Base-by-base conservation (phyloP, 176 grass and related monocot species). In the Luzula sylvatica region DNA sequence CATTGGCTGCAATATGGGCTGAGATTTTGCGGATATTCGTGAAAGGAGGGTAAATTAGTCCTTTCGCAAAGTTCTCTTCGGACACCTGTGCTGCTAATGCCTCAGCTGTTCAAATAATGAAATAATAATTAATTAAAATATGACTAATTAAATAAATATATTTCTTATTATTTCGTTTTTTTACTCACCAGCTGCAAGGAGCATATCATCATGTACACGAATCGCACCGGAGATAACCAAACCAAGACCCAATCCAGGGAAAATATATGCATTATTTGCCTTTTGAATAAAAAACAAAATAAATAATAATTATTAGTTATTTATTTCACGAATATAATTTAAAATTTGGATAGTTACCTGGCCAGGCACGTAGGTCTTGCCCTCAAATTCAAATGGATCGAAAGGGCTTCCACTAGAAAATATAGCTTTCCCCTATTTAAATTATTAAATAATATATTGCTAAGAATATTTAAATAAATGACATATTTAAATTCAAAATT, bases 321-420 rank as follows among this genome's bases (percentile, higher is more conserved):
- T 35, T 35, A 35, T 7, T 35, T 35, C 9, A 9, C 5, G 9
- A 35, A 35, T 7, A 35, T 7, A 35, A 35, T 35, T 35, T 4
- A 35, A 35, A 7, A 35, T 35, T 7, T 35, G 30, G 30, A 35
- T 9, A 35, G 27, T 66, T 62, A 95, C 84, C 81, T 89, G 90
- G 51, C 84, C 90, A 26, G 90, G 74, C 28, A 89, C 65, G 59
- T 80, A 39, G 72, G 66, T 70, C 71, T 82, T 96, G 65, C 81
- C 90, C 65, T 89, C 60, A 51, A 86, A 82, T 66, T 86, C 84
- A 52, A 96, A 73, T 57, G 90, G 81, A 65, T 89, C 84, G 56
- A 96, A 96, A 58, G 90, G 90, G 51, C 90, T 96, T 46, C 90
- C 90, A 42, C 77, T 82, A 55, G 90, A 83, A 79, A 79, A 96